Conservation (phyloP, 352 stramenopile species). For the Stephanocyclus meneghinianus region DNA sequence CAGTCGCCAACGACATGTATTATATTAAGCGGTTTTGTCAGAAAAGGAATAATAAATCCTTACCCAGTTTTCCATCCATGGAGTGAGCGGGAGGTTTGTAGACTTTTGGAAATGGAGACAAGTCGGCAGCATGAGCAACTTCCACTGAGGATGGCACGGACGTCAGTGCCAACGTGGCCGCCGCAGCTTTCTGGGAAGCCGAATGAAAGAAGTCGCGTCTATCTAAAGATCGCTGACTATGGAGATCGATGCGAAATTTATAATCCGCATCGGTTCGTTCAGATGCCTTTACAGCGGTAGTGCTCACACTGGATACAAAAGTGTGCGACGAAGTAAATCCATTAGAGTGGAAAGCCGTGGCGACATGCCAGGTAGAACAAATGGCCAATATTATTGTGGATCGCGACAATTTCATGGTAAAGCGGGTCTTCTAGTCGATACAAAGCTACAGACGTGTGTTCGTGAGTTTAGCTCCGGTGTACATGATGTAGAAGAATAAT, state of each 20-base stretch:
- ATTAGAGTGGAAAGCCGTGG: too few species aligned
- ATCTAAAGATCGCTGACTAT: not conserved
- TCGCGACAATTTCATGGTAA: too few species aligned
- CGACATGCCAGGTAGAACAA: too few species aligned
- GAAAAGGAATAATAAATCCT: not conserved
- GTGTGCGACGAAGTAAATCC: too few species aligned
- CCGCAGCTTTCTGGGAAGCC: not conserved
- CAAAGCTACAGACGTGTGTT: too few species aligned
- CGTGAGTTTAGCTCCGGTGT: too few species aligned
- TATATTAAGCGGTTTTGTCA: not conserved
- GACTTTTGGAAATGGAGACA: conserved; percentile 9
- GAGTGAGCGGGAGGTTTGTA: conserved; percentile 17
- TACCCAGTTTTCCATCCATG: conserved; percentile 23
- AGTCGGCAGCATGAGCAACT: conserved; percentile 7
- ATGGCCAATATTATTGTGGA: too few species aligned
- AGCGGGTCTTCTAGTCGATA: too few species aligned
- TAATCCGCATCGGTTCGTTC: too few species aligned
- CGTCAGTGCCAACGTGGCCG: not conserved
- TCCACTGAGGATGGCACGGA: not conserved
- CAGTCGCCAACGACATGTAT: not conserved
- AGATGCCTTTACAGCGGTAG: too few species aligned
- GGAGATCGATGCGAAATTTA: not conserved
- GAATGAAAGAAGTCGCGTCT: conserved; percentile 17
- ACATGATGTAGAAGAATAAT: too few species aligned
- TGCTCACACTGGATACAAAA: too few species aligned